Base-by-base conservation (phyloP, 768 basidiomycete species). In the Amanita rubescens region DNA sequence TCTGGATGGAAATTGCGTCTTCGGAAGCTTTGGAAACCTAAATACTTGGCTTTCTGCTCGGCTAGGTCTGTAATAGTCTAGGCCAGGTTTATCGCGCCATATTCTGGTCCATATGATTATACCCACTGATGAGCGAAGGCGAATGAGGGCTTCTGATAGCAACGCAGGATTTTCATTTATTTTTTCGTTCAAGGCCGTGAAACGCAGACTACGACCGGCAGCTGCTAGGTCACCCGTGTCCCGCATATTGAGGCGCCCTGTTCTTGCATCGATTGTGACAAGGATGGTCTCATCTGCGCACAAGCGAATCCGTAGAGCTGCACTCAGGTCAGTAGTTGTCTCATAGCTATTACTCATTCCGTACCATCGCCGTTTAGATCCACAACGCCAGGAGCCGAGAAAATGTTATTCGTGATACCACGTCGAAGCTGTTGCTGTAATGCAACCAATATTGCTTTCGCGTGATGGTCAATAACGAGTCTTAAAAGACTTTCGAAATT, bases 221-320 rank as follows among this genome's bases (percentile, higher is more conserved):
- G 86, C 82, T 2, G 85, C 83, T 19, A 91, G 78, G 61, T 88
- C 87, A 6, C 90, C 90, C 2, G 83, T 86, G 65, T 94, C 92
- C 20, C 84, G 77, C 44, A 94, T 73, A 56, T 79, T 85, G 57
- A 94, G 69, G 32, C 82, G 79, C 5, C 93, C 93, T 0, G 87
- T 92, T 58, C 90, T 75, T 3, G 83, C 69, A 59, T 94, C 92
- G 37, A 95, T 80, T 3, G 84, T 83, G 44, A 94, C 77, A 20
- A 85, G 72, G 17, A 91, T 83, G 14, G 84, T 69, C 61, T 92
- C 87, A 55, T 88, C 85, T 1, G 83, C 83, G 59, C 87, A 90
- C 15, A 93, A 69, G 58, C 82, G 80, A 10, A 87, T 74, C 24
- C 77, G 83, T 42, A 94, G 74, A 30, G 80, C 79, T 57, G 53